phyloP scores from a whole-genome alignment of 148 eudicot species.

The Chenopodium suecicum region DNA sequence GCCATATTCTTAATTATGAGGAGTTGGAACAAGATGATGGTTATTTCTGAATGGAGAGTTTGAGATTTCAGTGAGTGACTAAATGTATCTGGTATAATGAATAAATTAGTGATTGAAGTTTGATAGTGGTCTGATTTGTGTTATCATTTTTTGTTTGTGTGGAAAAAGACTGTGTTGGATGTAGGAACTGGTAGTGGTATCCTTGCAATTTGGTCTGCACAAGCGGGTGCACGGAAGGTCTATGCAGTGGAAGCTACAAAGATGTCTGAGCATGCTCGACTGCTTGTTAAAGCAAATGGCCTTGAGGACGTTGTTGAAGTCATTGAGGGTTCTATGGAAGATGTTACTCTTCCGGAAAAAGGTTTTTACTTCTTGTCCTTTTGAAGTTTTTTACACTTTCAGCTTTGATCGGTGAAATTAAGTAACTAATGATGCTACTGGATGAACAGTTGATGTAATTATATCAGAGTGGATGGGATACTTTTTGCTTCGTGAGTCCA shows the following conservation, averaged over 20 bases:
- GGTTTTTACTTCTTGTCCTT: constrained; percentile 39
- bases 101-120: not conserved
- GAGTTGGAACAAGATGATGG: not conserved
- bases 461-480: constrained; percentile 99
- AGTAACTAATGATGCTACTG: constrained; percentile 23
- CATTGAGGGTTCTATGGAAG: constrained; percentile 93
- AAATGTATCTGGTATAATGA: not conserved
- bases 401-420: not conserved
- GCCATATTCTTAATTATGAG: not conserved
- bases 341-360: constrained; percentile 79
- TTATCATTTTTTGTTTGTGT: constrained; percentile 1
- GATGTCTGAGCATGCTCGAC: constrained; percentile 91
- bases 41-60: not conserved
- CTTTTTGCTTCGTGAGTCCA: constrained; percentile 96
- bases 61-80: not conserved
- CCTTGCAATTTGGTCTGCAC: constrained; percentile 98
- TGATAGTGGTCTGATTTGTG: constrained; percentile 10
- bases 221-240: constrained; percentile 96
- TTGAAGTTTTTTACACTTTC: not conserved
- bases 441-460: constrained; percentile 82
- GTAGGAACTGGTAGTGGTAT: constrained; percentile 99
- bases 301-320: constrained; percentile 80
- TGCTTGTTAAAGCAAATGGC: constrained; percentile 80
- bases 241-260: constrained; percentile 99
- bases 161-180: constrained; percentile 82